Evolutionary conservation across 192 early-diverging fungal species (phyloP).

Genomic region (Linnemannia hyalina): DNA sequence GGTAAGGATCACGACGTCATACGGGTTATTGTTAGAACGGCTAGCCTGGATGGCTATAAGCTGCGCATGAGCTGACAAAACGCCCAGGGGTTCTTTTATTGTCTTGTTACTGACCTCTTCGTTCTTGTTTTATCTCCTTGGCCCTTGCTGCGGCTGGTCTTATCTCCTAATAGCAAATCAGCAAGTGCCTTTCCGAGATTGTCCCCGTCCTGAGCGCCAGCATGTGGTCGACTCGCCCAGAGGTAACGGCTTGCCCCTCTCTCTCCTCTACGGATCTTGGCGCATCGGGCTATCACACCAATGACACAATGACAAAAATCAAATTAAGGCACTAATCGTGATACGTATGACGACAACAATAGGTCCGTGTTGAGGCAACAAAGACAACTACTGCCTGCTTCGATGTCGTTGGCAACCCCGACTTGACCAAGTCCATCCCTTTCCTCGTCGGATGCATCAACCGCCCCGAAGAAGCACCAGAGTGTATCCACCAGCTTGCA

Average conservation of each 20-base stretch:
- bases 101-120: neutral
- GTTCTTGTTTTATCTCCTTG: neutral
- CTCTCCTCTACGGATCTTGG: neutral
- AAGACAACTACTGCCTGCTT: conserved; percentile 74
- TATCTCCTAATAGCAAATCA: conserved; percentile 55
- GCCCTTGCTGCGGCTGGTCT: neutral
- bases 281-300: neutral
- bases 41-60: neutral
- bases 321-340: too few species aligned
- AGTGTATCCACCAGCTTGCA: conserved; percentile 81
- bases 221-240: conserved; percentile 87
- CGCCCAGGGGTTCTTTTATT: neutral
- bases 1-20: conserved; percentile 13
- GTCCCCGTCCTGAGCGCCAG: conserved; percentile 79
- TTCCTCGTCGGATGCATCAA: conserved; percentile 81
- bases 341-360: neutral
- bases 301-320: neutral
- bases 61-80: neutral
- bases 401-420: conserved; percentile 80
- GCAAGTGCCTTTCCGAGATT: conserved; percentile 67
- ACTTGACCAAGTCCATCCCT: conserved; percentile 80
- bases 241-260: conserved; percentile 57
- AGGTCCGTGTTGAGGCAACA: conserved; percentile 66
- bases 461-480: conserved; percentile 81
- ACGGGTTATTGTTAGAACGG: neutral